Base-by-base conservation (phyloP, 2,329 filamentous ascomycete species). In the Diaporthe caulivora region DNA sequence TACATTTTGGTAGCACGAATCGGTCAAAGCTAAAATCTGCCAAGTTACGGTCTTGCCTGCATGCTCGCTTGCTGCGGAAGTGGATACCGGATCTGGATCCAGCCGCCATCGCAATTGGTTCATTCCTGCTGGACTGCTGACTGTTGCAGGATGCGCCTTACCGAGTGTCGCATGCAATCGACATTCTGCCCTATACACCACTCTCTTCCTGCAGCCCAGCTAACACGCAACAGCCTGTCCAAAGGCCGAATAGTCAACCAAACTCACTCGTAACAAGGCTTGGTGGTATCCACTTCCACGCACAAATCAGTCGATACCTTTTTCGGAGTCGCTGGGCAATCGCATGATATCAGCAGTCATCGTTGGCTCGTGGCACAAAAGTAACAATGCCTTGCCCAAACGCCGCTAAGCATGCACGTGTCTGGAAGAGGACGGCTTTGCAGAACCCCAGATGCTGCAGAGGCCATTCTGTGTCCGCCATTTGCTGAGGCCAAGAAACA, bases 61-160 rank as follows among this genome's bases (percentile, higher is more conserved):
- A 62, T 62, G 44, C 44, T 65, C 62, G 44, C 44, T 67, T 67
- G 47, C 34, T 37, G n/a, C 29, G 8, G 51, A 51, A 53, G 55
- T 26, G 31, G 57, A 31, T 69, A 69, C 51, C 54, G 51, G 68
- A 58, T 70, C 57, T 37, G 57, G 54, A n/a, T 13, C 42, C 15
- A 53, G 24, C 21, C 21, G 15, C 29, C n/a, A n/a, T 53, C 21
- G 58, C 47, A 57, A 71, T 62, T 62, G 69, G 55, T 34, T 54
- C 24, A 21, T 53, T 54, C 24, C 21, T 54, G 69, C 68, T 70
- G 42, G 54, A 21, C 42, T 51, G 54, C 68, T 70, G 68, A 60
- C 68, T 60, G 55, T 70, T 51, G 68, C n/a, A 60, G 55, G 55
- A 62, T 71, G 69, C 55, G 31, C 55, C 44, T 70, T 60, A 34